Conservation (phyloP, 208 protist species). For the Crithidia fasciculata region DNA sequence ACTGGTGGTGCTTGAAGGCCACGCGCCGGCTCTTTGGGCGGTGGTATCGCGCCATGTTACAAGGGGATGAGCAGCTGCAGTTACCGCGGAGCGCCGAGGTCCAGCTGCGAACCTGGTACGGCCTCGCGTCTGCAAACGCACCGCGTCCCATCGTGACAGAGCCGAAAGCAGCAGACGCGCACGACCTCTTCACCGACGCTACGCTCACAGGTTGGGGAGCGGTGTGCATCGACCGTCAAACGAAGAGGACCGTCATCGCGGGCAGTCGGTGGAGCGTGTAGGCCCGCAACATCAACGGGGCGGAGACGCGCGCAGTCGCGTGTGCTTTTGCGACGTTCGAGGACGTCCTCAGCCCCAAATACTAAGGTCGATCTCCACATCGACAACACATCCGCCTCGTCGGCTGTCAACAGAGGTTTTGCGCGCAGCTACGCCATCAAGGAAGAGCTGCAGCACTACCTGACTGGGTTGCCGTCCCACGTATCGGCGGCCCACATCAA, state of each 20-base stretch:
- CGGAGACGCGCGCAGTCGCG: conserved; percentile 20
- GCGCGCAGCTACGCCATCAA: conserved; percentile 25
- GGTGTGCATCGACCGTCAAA: conserved; percentile 22
- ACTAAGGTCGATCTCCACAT: conserved; percentile 16
- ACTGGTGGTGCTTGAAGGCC: conserved; percentile 28
- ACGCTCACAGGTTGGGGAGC: conserved; percentile 25
- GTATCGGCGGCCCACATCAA: neutral
- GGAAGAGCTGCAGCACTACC: neutral
- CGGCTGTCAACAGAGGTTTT: conserved; percentile 7
- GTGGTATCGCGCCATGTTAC: conserved; percentile 14
- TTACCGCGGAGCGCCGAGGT: conserved; percentile 5
- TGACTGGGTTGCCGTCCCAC: neutral
- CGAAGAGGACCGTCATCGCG: conserved; percentile 9
- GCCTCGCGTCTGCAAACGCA: neutral
- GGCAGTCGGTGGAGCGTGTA: conserved; percentile 8
- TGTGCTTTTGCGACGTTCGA: conserved; percentile 18
- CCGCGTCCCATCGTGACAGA: neutral
- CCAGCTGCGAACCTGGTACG: conserved; percentile 14
- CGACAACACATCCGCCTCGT: conserved; percentile 32
- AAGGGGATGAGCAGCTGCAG: neutral
- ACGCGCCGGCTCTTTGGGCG: conserved; percentile 17
- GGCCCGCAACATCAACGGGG: conserved; percentile 28
- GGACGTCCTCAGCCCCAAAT: neutral
- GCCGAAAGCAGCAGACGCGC: too few species aligned
- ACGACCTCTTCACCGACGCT: conserved; percentile 30